These are phyloP conservation scores for Aphanocladium album DNA, from an alignment of 2,329 filamentous ascomycete genomes.

Conservation along the genomic window DNA sequence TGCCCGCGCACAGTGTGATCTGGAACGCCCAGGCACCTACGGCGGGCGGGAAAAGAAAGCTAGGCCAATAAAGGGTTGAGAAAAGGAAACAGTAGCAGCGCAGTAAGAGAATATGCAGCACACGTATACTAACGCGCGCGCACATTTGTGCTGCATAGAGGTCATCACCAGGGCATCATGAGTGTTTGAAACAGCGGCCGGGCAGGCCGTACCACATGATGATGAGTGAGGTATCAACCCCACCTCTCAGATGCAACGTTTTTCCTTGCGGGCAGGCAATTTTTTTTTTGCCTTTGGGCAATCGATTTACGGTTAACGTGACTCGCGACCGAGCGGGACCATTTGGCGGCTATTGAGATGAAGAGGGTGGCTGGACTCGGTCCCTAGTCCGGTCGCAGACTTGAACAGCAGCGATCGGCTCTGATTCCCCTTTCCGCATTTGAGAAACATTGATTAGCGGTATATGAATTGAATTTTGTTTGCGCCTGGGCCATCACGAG, in stretches of 20 bases:
- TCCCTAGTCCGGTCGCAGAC: not conserved
- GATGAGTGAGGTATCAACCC: not conserved
- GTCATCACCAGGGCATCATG: not conserved
- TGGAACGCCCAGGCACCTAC: not conserved
- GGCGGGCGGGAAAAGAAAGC: not conserved
- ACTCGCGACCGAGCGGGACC: not conserved
- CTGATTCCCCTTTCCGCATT: not conserved
- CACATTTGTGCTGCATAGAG: not conserved
- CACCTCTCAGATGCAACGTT: not conserved
- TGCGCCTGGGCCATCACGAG: not conserved
- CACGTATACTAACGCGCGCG: not conserved
- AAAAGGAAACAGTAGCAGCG: not conserved
- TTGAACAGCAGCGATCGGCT: not conserved
- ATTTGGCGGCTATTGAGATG: not conserved
- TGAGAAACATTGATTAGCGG: not conserved
- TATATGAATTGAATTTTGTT: not conserved
- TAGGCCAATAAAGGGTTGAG: not conserved
- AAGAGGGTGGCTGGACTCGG: not conserved
- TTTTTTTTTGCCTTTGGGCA: not conserved
- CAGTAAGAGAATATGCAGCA: not conserved
- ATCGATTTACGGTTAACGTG: not conserved
- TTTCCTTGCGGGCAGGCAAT: not conserved
- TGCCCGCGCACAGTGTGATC: not conserved
- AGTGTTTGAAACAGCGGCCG: not conserved
- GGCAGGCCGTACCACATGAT: not conserved